Percentiles rank a stretch among this genome's conserved stretches.
Evolutionary conservation across 768 basidiomycete species (phyloP).

Genomic region (Ramaria rubella): DNA sequence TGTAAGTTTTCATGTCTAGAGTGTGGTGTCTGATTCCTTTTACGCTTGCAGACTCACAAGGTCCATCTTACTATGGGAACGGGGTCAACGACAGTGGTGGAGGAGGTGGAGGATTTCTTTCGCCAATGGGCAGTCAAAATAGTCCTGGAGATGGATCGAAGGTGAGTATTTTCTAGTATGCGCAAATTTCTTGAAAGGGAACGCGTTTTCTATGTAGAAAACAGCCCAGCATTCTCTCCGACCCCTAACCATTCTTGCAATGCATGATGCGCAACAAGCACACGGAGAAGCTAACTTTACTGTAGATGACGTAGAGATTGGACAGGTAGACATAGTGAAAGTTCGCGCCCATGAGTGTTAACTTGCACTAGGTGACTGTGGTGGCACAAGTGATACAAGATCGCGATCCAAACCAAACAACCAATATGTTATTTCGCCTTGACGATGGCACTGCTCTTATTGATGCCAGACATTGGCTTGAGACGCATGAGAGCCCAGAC

Average conservation of each 20-base stretch:
- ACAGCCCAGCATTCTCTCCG: constrained; percentile 42
- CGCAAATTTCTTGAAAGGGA: too few species aligned
- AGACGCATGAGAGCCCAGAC: constrained; percentile 44
- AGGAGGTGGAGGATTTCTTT: constrained; percentile 6
- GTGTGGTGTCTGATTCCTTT: background rate
- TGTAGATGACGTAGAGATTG: constrained; percentile 73
- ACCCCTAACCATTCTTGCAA: constrained; percentile 73
- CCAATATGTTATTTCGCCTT: constrained; percentile 72
- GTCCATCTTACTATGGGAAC: background rate
- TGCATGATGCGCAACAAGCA: constrained; percentile 68
- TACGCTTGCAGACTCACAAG: background rate
- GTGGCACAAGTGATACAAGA: constrained; percentile 63
- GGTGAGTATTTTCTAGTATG: background rate
- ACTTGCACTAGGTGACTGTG: constrained; percentile 52
- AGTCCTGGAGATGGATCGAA: constrained; percentile 8
- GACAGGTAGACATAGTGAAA: constrained; percentile 50
- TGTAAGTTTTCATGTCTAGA: background rate
- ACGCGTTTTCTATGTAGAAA: background rate
- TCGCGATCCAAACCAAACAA: constrained; percentile 62
- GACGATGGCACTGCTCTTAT: constrained; percentile 83
- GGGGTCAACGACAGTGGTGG: constrained; percentile 4
- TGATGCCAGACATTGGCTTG: constrained; percentile 80
- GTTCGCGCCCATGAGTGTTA: constrained; percentile 15
- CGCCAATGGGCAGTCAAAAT: constrained; percentile 4
- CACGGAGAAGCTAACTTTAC: constrained; percentile 87